Evolutionary conservation across 2,329 filamentous ascomycete species (phyloP), one percentile per base, ranked within the genome.

Genomic region (Fonsecaea multimorphosa): DNA sequence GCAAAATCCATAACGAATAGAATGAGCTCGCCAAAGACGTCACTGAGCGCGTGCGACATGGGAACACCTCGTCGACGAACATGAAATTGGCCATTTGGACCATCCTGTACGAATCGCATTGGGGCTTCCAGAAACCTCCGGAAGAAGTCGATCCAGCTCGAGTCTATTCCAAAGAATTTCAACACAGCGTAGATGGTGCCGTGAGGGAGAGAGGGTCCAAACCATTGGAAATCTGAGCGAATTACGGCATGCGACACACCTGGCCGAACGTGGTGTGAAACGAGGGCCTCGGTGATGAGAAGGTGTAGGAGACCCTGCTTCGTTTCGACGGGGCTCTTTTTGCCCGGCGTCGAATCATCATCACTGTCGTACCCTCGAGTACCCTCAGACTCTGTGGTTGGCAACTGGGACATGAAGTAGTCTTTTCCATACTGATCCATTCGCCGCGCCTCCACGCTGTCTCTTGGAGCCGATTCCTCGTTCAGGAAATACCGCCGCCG

Each of bases 1-100:
- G 87, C 81, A 71, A 86, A 87, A 72, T 90, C 88, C 70, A 90
- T 83, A 65, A 85, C 87, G 71, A 90, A 90, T 0, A 91, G 76
- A 0, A 88, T 77, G 0, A 80, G 76, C 72, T 91, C 89, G 0
- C 86, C 84, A 61, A 89, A 83, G 8, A 86, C 77, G 36, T 87
- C 83, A 24, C 85, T 87, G 1, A 90, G 78, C 0, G 82, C 78
- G 71, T 89, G 86, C 3, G 84, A 84, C 57, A 86, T 83, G 0
- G 88, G 87, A 1, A 87, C 82, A 7, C 88, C 87, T 16, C 86
- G 81, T 61, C 80, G 82, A 9, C 88, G 81, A 6, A 76, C 75
- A 4, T 80, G 82, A 2, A 79, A 70, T 12, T 78, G 65, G 0
- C 78, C 79, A 1, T 79, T 75, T 0, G 81, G 74, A 1, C 83